phyloP scores from a whole-genome alignment of 2,329 filamentous ascomycete genomes.

The Sphaerulina vaccinii region DNA sequence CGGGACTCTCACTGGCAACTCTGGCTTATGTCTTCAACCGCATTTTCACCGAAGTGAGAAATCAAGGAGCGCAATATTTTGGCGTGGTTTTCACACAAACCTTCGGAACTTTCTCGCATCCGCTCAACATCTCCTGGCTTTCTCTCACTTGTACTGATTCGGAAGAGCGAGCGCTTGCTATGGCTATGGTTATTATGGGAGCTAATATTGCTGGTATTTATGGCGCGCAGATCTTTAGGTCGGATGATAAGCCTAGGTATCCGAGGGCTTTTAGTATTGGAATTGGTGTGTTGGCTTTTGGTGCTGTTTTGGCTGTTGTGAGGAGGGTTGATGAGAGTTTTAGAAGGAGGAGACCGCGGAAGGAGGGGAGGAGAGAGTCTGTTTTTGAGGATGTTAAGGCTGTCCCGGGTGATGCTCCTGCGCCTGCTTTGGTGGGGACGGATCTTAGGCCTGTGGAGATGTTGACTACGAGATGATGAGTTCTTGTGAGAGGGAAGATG shows the following conservation, averaged over 20 bases:
- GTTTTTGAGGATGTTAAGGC: constrained; percentile 16
- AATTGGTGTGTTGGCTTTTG: constrained; percentile 48
- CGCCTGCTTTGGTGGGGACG: constrained; percentile 4
- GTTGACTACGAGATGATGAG: constrained; percentile 1
- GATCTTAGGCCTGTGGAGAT: constrained; percentile 2
- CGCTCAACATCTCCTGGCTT: constrained; percentile 61
- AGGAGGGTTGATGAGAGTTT: constrained; percentile 47
- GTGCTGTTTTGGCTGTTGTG: constrained; percentile 43
- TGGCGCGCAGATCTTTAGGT: constrained; percentile 60
- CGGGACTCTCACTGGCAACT: constrained; percentile 49
- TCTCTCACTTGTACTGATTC: constrained; percentile 57
- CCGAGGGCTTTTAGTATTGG: constrained; percentile 51
- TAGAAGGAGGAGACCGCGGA: constrained; percentile 14
- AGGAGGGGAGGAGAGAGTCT: constrained; percentile 5
- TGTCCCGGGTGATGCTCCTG: constrained; percentile 9
- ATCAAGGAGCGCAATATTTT: constrained; percentile 51
- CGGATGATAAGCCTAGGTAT: constrained; percentile 53
- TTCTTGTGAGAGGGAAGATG: too few relatives aligned
- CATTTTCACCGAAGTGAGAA: constrained; percentile 49
- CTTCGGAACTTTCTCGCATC: constrained; percentile 56
- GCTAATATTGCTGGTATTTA: constrained; percentile 63
- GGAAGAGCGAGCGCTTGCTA: constrained; percentile 58
- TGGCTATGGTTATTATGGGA: constrained; percentile 62
- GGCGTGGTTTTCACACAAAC: constrained; percentile 58
- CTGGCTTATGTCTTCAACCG: constrained; percentile 57